Base-by-base conservation (phyloP, 306 rosid genomes). In the Quercus aquifolioides region DNA sequence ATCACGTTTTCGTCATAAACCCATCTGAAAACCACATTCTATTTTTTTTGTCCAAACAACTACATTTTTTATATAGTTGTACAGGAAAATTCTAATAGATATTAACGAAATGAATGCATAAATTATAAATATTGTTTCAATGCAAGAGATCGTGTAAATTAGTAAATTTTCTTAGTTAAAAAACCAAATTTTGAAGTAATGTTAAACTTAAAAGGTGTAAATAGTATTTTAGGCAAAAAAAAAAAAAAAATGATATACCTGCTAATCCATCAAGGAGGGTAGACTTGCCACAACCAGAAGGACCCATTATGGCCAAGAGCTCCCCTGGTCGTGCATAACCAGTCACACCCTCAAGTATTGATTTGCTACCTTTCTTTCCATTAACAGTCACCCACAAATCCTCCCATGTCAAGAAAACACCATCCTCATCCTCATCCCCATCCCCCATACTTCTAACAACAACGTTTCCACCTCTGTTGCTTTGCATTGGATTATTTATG, bases 201-300 rank as follows among this genome's bases (percentile, higher is more conserved):
- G 12, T 43, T 8, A 43, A 9, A 43, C 51, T 43, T 43, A 43
- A 2, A 43, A 8, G 13, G 51, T 43, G 51, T 43, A 43, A 43
- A 43, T 43, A 9, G 3, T 10, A 43, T 43, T 13, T 33, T 43
- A 30, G 23, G 13, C 2, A 23, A 54, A 72, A 30, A 18, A 2
- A 72, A 59, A 59, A 23, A 28, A 51, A 38, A 43, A 1, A 51
- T 11, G 28, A 14, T 18, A 31, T 67, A 86, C 89, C 89, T 86
- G 79, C 86, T 58, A 82, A 30, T 17, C 82, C 75, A 62, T 82
- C 89, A 55, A 86, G 89, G 64, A 86, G 86, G 56, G 89, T 86
- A n/a, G 89, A 82, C 80, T 86, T 86, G 71, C 86, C 89, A 73
- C 77, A 82, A 14, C 89, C 89, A 13, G 86, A 86, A 78, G 89